These are phyloP conservation scores for Ormosia semicastrata DNA, from an alignment of 306 rosid species.

Conservation along the genomic window DNA sequence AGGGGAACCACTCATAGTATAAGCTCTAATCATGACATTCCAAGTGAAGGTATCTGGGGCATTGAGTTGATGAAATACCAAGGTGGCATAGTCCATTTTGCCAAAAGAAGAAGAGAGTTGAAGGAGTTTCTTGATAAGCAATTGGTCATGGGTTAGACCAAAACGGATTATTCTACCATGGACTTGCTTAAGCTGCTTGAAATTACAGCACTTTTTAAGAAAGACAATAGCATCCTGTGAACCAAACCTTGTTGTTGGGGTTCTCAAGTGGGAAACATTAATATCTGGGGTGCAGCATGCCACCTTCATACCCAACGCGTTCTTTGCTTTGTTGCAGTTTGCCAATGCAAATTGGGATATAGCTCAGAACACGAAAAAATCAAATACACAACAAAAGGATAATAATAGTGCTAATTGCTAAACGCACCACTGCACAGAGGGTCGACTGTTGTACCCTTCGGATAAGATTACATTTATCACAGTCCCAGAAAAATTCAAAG, in stretches of 20 bases:
- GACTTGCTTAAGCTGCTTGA: constrained; percentile 57
- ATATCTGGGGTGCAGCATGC: constrained; percentile 37
- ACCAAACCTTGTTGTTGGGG: constrained; percentile 20
- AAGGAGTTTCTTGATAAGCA: constrained; percentile 52
- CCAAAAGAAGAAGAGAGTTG: constrained; percentile 52
- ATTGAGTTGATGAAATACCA: constrained; percentile 49
- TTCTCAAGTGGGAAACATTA: constrained; percentile 6
- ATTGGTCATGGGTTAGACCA: constrained; percentile 54
- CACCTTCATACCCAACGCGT: constrained; percentile 34
- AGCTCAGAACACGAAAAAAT: neutral
- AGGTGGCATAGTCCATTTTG: constrained; percentile 44
- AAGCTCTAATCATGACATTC: constrained; percentile 65
- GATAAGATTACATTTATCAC: constrained; percentile 14
- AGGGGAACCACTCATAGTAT: constrained; percentile 37
- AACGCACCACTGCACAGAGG: neutral
- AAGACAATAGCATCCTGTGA: constrained; percentile 46
- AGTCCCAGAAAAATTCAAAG: neutral
- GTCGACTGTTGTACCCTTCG: neutral
- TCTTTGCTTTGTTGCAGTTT: neutral
- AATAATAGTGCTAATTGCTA: constrained; percentile 8
- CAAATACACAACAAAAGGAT: neutral
- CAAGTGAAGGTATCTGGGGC: constrained; percentile 60
- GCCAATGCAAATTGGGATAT: neutral
- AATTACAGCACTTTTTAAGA: constrained; percentile 50
- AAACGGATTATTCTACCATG: constrained; percentile 59